Conservation (phyloP, 2,329 filamentous ascomycete genomes). For the Colletotrichum orbiculare region DNA sequence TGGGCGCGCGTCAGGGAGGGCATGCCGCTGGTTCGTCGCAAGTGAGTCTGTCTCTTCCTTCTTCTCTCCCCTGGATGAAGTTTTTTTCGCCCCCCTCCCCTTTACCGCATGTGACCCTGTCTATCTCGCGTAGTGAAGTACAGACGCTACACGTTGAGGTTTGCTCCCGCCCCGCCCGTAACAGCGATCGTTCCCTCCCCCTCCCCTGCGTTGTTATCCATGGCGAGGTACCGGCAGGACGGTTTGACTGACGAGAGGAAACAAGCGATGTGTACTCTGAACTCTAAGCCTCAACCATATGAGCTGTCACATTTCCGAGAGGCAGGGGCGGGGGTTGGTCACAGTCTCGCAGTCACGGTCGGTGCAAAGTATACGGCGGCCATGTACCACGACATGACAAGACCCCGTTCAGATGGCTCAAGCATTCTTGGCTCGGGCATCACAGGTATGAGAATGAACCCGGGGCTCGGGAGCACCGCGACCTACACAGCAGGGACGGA, state of each 20-base stretch:
- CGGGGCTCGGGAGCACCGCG: conserved; percentile 28
- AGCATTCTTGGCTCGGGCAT: conserved; percentile 23
- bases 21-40: conserved; percentile 65
- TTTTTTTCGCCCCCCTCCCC: too few species aligned
- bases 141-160: background rate
- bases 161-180: background rate
- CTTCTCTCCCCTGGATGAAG: background rate
- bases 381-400: too few species aligned
- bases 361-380: background rate
- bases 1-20: conserved; percentile 60
- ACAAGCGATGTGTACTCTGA: conserved; percentile 38
- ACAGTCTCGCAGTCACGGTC: conserved; percentile 5
- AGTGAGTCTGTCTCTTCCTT: conserved; percentile 44
- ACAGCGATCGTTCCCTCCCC: background rate
- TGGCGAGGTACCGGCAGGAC: conserved; percentile 23
- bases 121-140: background rate
- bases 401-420: background rate
- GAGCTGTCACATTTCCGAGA: conserved; percentile 33
- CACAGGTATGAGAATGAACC: conserved; percentile 18
- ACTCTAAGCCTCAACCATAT: conserved; percentile 18
- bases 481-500: conserved; percentile 3
- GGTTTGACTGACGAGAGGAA: conserved; percentile 29
- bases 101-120: conserved; percentile 14
- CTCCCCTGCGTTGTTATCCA: conserved; percentile 1
- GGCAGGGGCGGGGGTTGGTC: conserved; percentile 20